Percentiles rank a stretch among this genome's conserved stretches.
Evolutionary conservation across 2,329 filamentous ascomycete species (phyloP).

Genomic region (Alternaria triticimaculans): DNA sequence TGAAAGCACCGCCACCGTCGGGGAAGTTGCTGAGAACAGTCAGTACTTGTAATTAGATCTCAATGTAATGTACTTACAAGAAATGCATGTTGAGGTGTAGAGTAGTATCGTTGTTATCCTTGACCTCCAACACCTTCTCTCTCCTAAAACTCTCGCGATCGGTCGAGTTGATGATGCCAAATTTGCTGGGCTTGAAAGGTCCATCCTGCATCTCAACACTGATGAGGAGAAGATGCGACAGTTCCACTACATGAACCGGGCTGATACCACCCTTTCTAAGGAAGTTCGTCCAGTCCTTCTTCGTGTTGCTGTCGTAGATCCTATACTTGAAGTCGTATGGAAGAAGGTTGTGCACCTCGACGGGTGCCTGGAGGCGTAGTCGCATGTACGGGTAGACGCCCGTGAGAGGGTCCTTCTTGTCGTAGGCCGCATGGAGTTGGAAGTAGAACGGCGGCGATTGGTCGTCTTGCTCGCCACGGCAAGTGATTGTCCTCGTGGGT

Average conservation of each 20-base stretch:
- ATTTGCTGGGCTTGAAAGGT: constrained; percentile 91
- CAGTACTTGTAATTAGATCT: constrained; percentile 6
- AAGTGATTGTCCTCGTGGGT: constrained; percentile 86
- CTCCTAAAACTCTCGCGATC: constrained; percentile 86
- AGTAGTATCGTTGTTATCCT: constrained; percentile 81
- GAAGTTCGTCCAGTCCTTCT: constrained; percentile 99
- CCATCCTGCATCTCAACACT: constrained; percentile 98
- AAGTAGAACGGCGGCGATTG: constrained; percentile 88
- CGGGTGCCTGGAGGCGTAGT: constrained; percentile 86
- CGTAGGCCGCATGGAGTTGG: constrained; percentile 86
- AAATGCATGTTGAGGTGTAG: constrained; percentile 89
- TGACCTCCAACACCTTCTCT: constrained; percentile 79
- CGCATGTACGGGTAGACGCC: constrained; percentile 94
- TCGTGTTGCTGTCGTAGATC: constrained; percentile 98
- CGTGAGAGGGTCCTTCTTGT: constrained; percentile 82
- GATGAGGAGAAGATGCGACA: constrained; percentile 89
- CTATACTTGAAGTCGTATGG: constrained; percentile 99
- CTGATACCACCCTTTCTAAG: constrained; percentile 94
- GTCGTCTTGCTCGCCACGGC: constrained; percentile 83
- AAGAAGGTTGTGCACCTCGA: constrained; percentile 92
- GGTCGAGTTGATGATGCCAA: constrained; percentile 94
- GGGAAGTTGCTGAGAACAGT: constrained; percentile 68
- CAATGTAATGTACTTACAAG: constrained; percentile 59
- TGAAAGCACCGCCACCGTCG: constrained; percentile 93
- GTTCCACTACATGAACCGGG: constrained; percentile 94